Percentiles rank a stretch among this genome's conserved stretches.
phyloP scores from a whole-genome alignment of 2,329 filamentous ascomycete species.

The Sodiomyces alkalinus region DNA sequence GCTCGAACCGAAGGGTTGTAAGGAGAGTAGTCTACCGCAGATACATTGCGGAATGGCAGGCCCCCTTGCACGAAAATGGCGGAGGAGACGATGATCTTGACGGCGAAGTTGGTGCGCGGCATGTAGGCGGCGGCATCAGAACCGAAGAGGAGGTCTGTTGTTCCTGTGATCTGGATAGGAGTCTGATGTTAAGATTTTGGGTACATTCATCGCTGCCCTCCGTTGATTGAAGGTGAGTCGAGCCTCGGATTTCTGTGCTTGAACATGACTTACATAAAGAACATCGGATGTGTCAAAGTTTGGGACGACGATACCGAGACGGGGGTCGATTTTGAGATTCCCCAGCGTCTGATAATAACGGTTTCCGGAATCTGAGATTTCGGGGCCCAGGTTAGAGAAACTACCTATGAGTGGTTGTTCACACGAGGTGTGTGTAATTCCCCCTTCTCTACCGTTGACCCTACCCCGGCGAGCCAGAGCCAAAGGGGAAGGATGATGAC shows the following conservation, averaged over 20 bases:
- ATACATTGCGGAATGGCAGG: slow-evolving; percentile 50
- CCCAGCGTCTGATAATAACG: slow-evolving; percentile 71
- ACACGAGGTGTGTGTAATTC: too few relatives aligned
- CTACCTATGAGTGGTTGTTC: too few relatives aligned
- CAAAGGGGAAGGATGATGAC: not conserved
- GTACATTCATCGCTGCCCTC: too few relatives aligned
- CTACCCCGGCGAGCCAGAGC: not conserved
- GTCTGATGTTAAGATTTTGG: not conserved
- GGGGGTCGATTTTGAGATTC: slow-evolving; percentile 53
- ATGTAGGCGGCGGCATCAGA: slow-evolving; percentile 46
- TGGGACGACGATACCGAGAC: slow-evolving; percentile 55
- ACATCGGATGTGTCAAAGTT: slow-evolving; percentile 59
- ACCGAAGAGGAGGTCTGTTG: slow-evolving; percentile 49
- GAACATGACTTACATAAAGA: slow-evolving; percentile 35
- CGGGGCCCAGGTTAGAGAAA: too few relatives aligned
- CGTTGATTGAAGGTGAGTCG: too few relatives aligned
- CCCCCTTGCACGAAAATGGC: slow-evolving; percentile 48
- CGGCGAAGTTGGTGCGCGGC: slow-evolving; percentile 55
- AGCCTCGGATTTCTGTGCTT: not conserved
- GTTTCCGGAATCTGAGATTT: slow-evolving; percentile 61
- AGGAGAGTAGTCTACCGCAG: slow-evolving; percentile 44
- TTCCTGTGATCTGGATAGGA: slow-evolving; percentile 39
- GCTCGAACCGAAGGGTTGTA: slow-evolving; percentile 65
- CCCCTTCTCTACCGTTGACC: not conserved
- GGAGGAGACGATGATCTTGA: slow-evolving; percentile 48